Conservation (phyloP, 768 basidiomycete species). For the Terana coerulea region DNA sequence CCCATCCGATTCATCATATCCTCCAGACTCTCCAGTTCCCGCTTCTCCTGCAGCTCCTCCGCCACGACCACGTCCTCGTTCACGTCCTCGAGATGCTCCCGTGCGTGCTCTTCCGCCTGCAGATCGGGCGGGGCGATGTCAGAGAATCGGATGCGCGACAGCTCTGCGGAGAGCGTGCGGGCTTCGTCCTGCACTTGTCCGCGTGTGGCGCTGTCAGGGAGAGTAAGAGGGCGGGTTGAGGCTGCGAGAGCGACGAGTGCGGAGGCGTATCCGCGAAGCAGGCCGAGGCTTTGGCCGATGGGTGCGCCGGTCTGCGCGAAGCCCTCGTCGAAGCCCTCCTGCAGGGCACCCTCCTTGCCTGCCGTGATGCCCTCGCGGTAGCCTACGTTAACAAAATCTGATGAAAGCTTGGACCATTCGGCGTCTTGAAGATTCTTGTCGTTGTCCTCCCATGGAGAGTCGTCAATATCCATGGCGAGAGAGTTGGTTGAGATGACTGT, state of each 20-base stretch:
- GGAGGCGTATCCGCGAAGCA: conserved; percentile 67
- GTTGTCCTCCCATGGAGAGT: conserved; percentile 61
- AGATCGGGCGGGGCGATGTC: conserved; percentile 74
- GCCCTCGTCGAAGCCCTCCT: conserved; percentile 87
- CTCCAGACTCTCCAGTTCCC: conserved; percentile 51
- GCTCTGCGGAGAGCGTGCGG: conserved; percentile 48
- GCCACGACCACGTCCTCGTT: conserved; percentile 18
- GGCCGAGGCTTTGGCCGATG: conserved; percentile 72
- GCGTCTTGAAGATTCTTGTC: conserved; percentile 35
- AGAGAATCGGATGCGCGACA: conserved; percentile 59
- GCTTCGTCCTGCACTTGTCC: conserved; percentile 38
- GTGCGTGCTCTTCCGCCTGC: conserved; percentile 76
- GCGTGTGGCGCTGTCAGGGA: conserved; percentile 5
- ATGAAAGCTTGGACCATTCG: conserved; percentile 68
- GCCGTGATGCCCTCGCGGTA: conserved; percentile 96
- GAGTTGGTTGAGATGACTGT: background rate
- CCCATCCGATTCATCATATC: conserved; percentile 49
- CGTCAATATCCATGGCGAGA: conserved; percentile 19
- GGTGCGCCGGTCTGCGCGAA: conserved; percentile 72
- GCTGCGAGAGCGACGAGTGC: conserved; percentile 56
- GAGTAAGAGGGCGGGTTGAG: conserved; percentile 25
- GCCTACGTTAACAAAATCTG: conserved; percentile 79
- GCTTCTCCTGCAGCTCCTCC: conserved; percentile 43
- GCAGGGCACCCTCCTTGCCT: conserved; percentile 84
- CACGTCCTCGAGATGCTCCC: conserved; percentile 49